Percentiles rank a stretch among this genome's conserved stretches.
These are phyloP conservation scores for Pyricularia sp. DNA, from an alignment of 2,329 filamentous ascomycete species.

Conservation along the genomic window DNA sequence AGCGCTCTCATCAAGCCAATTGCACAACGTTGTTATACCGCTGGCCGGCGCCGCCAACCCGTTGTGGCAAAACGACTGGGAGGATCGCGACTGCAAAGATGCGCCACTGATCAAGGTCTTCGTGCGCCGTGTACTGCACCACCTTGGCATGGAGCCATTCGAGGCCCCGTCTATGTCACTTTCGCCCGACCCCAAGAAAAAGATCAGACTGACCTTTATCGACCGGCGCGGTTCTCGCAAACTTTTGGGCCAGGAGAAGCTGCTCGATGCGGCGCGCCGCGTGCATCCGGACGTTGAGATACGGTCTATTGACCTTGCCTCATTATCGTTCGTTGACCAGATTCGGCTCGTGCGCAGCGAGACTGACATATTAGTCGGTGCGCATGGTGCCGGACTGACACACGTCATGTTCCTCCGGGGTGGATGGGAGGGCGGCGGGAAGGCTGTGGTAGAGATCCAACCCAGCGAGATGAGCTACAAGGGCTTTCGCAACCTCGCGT, in stretches of 20 bases:
- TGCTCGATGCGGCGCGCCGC: conserved; percentile 14
- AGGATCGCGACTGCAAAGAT: conserved; percentile 16
- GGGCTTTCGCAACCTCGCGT: conserved; percentile 9
- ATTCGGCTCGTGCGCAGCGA: conserved; percentile 16
- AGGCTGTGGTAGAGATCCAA: conserved; percentile 27
- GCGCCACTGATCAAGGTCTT: conserved; percentile 20
- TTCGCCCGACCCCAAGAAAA: neutral
- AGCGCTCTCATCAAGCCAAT: conserved; percentile 1
- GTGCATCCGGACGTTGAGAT: conserved; percentile 16
- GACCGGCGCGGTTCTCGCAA: conserved; percentile 19
- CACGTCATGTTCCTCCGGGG: conserved; percentile 26
- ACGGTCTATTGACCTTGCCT: conserved; percentile 22
- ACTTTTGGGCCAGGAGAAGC: conserved; percentile 15
- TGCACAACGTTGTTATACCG: conserved; percentile 22
- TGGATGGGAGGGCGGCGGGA: conserved; percentile 13
- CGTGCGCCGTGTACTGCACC: conserved; percentile 16
- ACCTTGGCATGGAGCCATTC: conserved; percentile 13
- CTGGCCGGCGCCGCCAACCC: conserved; percentile 26
- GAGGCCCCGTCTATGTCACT: neutral
- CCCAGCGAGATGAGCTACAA: conserved; percentile 20
- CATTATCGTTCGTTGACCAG: conserved; percentile 23
- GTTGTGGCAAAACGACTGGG: conserved; percentile 28
- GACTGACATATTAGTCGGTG: conserved; percentile 28
- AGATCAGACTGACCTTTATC: conserved; percentile 20
- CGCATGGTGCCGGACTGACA: conserved; percentile 30